Base-by-base conservation (phyloP, 768 basidiomycete species). In the Trametes meyenii region DNA sequence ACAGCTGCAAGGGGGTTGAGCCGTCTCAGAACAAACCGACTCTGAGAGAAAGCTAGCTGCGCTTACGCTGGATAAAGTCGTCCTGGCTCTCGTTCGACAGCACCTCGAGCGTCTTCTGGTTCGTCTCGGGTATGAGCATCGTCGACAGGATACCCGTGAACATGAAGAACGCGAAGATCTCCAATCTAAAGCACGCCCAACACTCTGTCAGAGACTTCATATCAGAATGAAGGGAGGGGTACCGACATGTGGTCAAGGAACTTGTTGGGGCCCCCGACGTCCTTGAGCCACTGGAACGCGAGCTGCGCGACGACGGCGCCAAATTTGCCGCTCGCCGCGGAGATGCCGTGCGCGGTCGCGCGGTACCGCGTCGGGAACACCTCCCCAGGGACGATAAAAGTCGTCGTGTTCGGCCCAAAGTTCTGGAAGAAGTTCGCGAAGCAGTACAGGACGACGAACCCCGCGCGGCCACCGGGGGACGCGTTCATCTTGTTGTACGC, bases 141-240 rank as follows among this genome's bases (percentile, higher is more conserved):
- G 79, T 80, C 21, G 79, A 77, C 52, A 73, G 63, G 56, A 76
- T 66, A 40, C 79, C 79, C 0, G 78, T 77, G 29, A 80, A 54
- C 79, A 78, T 81, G 74, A 80, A 79, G 54, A 79, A 69, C n/a
- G 77, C 78, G 55, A 79, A 80, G 60, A 81, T 74, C 66, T 81
- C 71, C 13, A 81, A 67, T 74, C 62, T 52, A 36, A 5, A 21
- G 26, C 10, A 39, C 12, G 14, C 17, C 21, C 3, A 49, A 26
- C 12, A n/a, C 21, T 33, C 26, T 33, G 10, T 50, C 26, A 50
- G 48, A 26, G 29, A n/a, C 17, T 14, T 14, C 8, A 33, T 33
- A 26, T 21, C 45, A 17, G 23, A 39, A 33, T 16, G 35, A 43
- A 23, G 24, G 33, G 17, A 54, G 13, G 17, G 17, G 23, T 14